These are phyloP conservation scores for Magnolia kwangsiensis DNA, from an alignment of 164 flowering plant genomes.

Conservation along the genomic window DNA sequence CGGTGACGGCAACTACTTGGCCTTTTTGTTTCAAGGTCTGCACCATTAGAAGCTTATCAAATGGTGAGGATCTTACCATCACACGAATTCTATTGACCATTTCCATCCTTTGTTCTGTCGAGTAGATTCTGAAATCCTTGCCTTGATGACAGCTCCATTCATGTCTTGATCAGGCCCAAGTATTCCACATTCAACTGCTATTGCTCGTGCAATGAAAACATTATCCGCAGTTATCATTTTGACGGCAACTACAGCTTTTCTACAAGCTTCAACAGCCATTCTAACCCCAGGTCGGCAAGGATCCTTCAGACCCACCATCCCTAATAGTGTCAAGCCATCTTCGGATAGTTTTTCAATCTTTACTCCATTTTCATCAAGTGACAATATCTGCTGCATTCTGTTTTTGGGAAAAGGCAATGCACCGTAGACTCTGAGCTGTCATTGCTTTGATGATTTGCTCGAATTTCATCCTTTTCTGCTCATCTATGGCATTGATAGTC, in stretches of 20 bases:
- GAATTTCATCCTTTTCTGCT: slow-evolving; percentile 7
- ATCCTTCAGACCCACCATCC: slow-evolving; percentile 53
- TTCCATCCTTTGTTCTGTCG: slow-evolving; percentile 39
- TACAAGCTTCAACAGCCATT: slow-evolving; percentile 47
- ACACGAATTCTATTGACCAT: slow-evolving; percentile 48
- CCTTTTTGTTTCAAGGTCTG: slow-evolving; percentile 57
- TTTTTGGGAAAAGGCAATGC: slow-evolving; percentile 29
- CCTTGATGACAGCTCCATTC: slow-evolving; percentile 43
- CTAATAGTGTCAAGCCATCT: slow-evolving; percentile 35
- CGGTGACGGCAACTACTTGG: slow-evolving; percentile 67
- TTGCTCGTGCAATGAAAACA: slow-evolving; percentile 57
- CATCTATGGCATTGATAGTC: slow-evolving; percentile 6
- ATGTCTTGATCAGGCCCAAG: slow-evolving; percentile 23
- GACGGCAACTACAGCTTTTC: slow-evolving; percentile 44
- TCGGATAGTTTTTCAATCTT: slow-evolving; percentile 20
- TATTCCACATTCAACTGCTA: slow-evolving; percentile 64
- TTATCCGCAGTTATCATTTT: slow-evolving; percentile 72
- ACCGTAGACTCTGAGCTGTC: slow-evolving; percentile 35
- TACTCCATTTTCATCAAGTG: neutral
- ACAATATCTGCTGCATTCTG: slow-evolving; percentile 6
- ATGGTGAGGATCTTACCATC: slow-evolving; percentile 71
- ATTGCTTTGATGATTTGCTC: slow-evolving; percentile 23
- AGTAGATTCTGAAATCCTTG: slow-evolving; percentile 40
- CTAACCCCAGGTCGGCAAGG: slow-evolving; percentile 56
- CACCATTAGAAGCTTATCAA: slow-evolving; percentile 64